phyloP scores from a whole-genome alignment of 805 yeast species.

The Groenewaldozyma tartarivorans region DNA sequence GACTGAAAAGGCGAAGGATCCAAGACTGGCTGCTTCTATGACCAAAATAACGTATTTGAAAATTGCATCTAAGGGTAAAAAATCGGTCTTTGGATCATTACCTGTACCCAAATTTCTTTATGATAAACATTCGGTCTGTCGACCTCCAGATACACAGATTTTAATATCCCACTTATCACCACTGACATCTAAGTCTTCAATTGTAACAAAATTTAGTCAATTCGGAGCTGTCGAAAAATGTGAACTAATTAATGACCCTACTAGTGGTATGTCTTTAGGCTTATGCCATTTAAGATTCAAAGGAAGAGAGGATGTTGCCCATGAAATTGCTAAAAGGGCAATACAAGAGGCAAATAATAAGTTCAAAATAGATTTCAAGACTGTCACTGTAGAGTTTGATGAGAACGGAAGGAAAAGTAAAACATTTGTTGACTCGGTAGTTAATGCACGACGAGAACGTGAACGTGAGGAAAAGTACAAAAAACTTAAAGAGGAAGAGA shows the following conservation, averaged over 20 bases:
- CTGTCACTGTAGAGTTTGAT: constrained; percentile 27
- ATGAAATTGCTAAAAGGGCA: constrained; percentile 38
- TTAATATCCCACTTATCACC: constrained; percentile 58
- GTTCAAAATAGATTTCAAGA: constrained; percentile 44
- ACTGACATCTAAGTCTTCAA: constrained; percentile 13
- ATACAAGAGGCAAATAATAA: constrained; percentile 35
- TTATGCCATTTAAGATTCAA: constrained; percentile 54
- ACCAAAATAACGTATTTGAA: constrained; percentile 1
- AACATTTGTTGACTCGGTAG: constrained; percentile 6
- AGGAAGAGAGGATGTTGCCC: constrained; percentile 39
- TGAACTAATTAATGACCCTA: constrained; percentile 56
- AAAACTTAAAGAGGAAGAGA: constrained; percentile 1
- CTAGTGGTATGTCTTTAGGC: constrained; percentile 72
- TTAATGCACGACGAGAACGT: constrained; percentile 1
- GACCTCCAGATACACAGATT: constrained; percentile 60
- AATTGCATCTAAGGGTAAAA: constrained; percentile 15
- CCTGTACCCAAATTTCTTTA: constrained; percentile 33
- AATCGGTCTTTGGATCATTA: constrained; percentile 13
- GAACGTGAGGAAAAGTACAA: not conserved
- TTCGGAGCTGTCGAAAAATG: constrained; percentile 58
- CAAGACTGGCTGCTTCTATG: constrained; percentile 5
- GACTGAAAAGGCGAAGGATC: constrained; percentile 6
- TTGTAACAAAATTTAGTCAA: constrained; percentile 31
- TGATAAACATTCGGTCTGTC: constrained; percentile 68
- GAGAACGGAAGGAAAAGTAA: constrained; percentile 25